phyloP scores from a whole-genome alignment of 495 filamentous ascomycete genomes.

The Cercophora samala region DNA sequence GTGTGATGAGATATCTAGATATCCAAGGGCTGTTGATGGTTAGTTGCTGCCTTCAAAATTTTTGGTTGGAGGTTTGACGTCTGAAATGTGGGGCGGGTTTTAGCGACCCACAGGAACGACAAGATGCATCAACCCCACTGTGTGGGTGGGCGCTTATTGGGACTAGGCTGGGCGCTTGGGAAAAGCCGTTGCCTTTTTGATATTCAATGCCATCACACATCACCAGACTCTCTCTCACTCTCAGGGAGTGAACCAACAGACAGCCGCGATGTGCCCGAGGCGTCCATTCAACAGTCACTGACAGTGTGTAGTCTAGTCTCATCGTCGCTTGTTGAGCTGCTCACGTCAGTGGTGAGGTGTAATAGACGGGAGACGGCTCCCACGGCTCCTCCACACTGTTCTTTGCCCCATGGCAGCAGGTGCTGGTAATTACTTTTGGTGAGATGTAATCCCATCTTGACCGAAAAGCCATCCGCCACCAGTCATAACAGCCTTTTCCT shows the following conservation, averaged over 20 bases:
- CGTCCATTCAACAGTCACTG: background rate
- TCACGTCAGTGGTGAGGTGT: background rate
- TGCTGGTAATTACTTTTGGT: background rate
- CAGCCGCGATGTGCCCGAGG: background rate
- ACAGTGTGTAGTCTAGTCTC: too few relatives aligned
- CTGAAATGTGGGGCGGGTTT: background rate
- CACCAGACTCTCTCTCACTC: too few relatives aligned
- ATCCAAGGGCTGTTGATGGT: background rate
- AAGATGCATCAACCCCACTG: background rate
- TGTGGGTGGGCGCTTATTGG: slow-evolving; percentile 1
- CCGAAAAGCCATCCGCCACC: background rate
- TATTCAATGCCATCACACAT: background rate
- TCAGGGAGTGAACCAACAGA: background rate
- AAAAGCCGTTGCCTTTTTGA: slow-evolving; percentile 1
- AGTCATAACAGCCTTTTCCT: background rate
- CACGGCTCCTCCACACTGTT: background rate
- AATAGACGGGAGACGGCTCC: background rate
- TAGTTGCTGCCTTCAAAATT: slow-evolving; percentile 11
- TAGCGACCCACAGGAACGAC: background rate
- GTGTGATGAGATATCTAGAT: background rate
- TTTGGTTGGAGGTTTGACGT: slow-evolving; percentile 12
- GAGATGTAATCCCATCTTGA: background rate
- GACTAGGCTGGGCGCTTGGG: slow-evolving; percentile 16
- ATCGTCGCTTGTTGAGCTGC: background rate
- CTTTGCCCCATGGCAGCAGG: background rate